Conservation (phyloP, 225 moss, liverwort and hornwort species). For the Thuidium tamariscinum region DNA sequence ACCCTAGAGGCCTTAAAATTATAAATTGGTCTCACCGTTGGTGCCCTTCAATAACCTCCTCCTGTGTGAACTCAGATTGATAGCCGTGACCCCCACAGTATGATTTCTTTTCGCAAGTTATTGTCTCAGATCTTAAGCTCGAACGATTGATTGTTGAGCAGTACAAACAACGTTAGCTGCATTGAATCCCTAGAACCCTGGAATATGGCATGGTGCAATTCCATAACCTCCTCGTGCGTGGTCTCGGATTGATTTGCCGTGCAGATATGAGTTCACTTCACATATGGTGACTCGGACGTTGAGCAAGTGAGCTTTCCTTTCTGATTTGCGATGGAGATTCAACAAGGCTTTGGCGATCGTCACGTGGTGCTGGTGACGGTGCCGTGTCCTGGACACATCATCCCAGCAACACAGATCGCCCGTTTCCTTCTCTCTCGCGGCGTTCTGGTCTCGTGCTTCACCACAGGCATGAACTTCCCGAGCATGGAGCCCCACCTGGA, state of each 20-base stretch:
- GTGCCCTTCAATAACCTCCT: neutral
- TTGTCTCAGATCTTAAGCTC: neutral
- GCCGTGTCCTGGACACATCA: conserved; percentile 33
- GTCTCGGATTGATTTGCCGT: neutral
- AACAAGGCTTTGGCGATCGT: neutral
- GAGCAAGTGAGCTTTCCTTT: neutral
- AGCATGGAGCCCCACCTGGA: neutral
- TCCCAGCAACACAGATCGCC: conserved; percentile 8
- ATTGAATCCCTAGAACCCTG: neutral
- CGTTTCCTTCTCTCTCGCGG: neutral
- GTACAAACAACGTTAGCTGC: neutral
- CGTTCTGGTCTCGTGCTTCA: conserved; percentile 8
- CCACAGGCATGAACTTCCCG: conserved; percentile 14
- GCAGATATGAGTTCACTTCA: neutral
- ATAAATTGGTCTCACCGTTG: neutral
- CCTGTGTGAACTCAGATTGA: neutral
- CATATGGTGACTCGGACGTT: neutral
- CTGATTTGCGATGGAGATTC: neutral
- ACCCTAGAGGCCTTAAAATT: neutral
- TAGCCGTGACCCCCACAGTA: neutral
- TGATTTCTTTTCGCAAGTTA: neutral
- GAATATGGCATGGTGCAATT: neutral
- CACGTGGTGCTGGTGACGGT: conserved; percentile 29
- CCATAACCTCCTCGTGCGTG: neutral
- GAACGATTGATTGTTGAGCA: neutral